These are phyloP conservation scores for Aspergillus proliferans DNA, from an alignment of 2,329 filamentous ascomycete genomes.

Conservation along the genomic window DNA sequence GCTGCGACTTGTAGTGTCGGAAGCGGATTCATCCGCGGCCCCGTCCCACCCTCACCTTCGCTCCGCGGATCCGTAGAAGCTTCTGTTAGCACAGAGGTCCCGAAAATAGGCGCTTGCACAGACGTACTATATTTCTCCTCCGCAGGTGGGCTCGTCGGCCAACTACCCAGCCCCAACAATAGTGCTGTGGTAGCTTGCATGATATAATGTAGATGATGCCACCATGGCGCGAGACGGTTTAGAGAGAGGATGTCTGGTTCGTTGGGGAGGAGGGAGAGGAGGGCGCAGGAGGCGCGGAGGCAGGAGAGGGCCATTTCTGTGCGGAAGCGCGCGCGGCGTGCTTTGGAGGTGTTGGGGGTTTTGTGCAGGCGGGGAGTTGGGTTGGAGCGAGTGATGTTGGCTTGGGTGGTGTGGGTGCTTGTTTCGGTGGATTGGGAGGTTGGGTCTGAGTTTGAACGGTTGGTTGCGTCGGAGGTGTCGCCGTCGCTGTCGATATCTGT, in stretches of 20 bases:
- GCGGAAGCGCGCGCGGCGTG: conserved; percentile 7
- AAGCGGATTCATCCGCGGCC: neutral
- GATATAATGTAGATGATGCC: conserved; percentile 37
- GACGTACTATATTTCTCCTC: conserved; percentile 4
- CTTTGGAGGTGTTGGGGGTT: neutral
- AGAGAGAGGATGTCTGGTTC: conserved; percentile 29
- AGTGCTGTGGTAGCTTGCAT: conserved; percentile 39
- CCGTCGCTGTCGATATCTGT: conserved; percentile 4
- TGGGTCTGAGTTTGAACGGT: neutral
- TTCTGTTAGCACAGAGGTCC: too few relatives aligned
- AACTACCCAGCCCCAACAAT: conserved; percentile 31
- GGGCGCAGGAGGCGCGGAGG: conserved; percentile 32
- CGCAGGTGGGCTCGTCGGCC: conserved; percentile 11
- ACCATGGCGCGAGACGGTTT: conserved; percentile 34
- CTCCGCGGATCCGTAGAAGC: neutral
- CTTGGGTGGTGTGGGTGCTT: neutral
- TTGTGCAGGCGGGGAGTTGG: neutral
- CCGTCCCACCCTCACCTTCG: too few relatives aligned
- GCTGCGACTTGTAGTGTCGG: conserved; percentile 5
- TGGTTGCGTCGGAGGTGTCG: conserved; percentile 8
- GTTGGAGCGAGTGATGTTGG: neutral
- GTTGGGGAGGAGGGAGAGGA: conserved; percentile 34
- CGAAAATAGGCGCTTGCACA: too few relatives aligned
- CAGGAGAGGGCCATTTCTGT: conserved; percentile 27
- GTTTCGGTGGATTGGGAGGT: neutral